These are phyloP conservation scores for Verbascum thapsus DNA, from an alignment of 257 asterid species.

Conservation along the genomic window DNA sequence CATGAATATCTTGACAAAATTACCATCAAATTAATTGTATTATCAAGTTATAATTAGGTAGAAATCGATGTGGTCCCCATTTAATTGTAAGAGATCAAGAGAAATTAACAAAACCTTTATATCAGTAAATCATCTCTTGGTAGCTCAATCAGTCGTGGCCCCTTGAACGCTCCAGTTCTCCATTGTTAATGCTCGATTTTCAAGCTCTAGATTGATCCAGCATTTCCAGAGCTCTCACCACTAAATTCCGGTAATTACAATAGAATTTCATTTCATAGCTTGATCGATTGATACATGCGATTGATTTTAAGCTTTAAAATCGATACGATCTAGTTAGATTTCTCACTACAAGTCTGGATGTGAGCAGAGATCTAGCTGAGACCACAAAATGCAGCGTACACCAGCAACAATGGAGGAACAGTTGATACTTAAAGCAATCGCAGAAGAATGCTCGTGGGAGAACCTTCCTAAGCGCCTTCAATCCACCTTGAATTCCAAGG, in stretches of 20 bases:
- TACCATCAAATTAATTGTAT: too few species aligned
- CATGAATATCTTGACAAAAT: too few species aligned
- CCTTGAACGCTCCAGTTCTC: slow-evolving; percentile 21
- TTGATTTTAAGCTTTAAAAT: slow-evolving; percentile 6
- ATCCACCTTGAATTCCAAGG: slow-evolving; percentile 77
- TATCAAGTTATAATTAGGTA: too few species aligned
- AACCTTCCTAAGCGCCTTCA: slow-evolving; percentile 94
- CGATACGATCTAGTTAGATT: background rate
- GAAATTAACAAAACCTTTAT: too few species aligned
- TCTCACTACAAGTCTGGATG: slow-evolving; percentile 19
- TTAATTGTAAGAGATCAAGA: too few species aligned
- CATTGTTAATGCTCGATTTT: slow-evolving; percentile 18
- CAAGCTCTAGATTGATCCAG: slow-evolving; percentile 40
- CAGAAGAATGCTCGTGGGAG: slow-evolving; percentile 86
- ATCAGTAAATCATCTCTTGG: too few species aligned
- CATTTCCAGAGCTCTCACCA: slow-evolving; percentile 23
- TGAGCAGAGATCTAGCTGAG: slow-evolving; percentile 30
- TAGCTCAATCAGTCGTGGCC: slow-evolving; percentile 15
- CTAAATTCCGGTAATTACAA: slow-evolving; percentile 27
- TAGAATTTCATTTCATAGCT: slow-evolving; percentile 21
- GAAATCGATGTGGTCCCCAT: too few species aligned
- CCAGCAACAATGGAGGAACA: slow-evolving; percentile 90
- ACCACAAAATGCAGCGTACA: slow-evolving; percentile 64
- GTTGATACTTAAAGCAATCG: slow-evolving; percentile 72
- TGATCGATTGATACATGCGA: background rate